These are phyloP conservation scores for Lippia alba DNA, from an alignment of 305 asterid species.

Conservation along the genomic window DNA sequence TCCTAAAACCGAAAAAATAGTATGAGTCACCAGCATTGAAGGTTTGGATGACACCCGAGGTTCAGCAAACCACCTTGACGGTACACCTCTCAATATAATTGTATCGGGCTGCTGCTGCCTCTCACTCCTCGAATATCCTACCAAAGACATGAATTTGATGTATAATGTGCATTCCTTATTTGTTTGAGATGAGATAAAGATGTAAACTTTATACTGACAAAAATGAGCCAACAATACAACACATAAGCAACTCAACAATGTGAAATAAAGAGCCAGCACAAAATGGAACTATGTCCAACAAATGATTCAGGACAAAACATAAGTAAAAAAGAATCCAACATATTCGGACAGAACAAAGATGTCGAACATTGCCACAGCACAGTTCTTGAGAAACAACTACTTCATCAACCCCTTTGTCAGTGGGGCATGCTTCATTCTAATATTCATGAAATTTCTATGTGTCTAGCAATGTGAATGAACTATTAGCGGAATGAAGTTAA, in stretches of 20 bases:
- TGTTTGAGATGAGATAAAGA: neutral
- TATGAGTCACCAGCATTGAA: constrained; percentile 92
- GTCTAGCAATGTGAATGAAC: too few species aligned
- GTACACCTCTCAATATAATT: constrained; percentile 78
- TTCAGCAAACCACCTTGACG: constrained; percentile 98
- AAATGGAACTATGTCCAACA: constrained; percentile 17
- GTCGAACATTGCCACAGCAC: too few species aligned
- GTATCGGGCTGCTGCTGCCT: constrained; percentile 87
- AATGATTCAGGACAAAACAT: neutral
- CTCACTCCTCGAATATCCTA: constrained; percentile 68
- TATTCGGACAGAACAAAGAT: neutral
- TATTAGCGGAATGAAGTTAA: too few species aligned
- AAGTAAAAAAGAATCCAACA: constrained; percentile 14
- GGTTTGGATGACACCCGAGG: constrained; percentile 96
- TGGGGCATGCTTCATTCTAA: too few species aligned
- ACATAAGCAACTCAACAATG: constrained; percentile 19
- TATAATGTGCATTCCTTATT: constrained; percentile 8
- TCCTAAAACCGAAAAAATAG: constrained; percentile 87
- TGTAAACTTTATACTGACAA: neutral
- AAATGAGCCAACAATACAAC: neutral
- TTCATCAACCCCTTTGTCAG: too few species aligned
- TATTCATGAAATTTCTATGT: too few species aligned
- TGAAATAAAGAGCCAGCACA: constrained; percentile 19
- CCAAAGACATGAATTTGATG: constrained; percentile 25
- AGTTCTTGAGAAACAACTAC: too few species aligned